These are phyloP conservation scores for Tremellales sp. DNA, from an alignment of 1,284 basidiomycete genomes.

Conservation along the genomic window DNA sequence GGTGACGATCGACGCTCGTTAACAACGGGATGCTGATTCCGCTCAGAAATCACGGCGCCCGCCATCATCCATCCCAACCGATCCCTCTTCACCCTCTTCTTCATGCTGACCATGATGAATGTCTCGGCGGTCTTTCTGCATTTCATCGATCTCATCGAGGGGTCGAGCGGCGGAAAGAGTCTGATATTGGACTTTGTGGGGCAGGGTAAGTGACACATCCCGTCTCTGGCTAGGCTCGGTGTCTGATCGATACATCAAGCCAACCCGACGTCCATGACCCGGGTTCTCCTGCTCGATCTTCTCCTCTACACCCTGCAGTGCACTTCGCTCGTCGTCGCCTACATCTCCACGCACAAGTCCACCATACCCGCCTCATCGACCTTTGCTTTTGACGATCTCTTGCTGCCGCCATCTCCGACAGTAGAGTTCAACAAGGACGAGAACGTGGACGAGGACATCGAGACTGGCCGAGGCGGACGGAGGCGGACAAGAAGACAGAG, in stretches of 20 bases:
- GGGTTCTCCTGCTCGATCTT: constrained; percentile 39
- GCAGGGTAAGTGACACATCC: constrained; percentile 29
- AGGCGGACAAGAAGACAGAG: constrained; percentile 6
- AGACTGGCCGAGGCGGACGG: constrained; percentile 11
- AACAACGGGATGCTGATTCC: not conserved
- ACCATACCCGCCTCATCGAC: constrained; percentile 9
- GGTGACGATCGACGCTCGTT: not conserved
- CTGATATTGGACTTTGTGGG: constrained; percentile 45
- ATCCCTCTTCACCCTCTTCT: constrained; percentile 28
- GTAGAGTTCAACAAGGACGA: not conserved
- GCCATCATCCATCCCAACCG: constrained; percentile 34
- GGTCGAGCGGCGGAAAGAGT: constrained; percentile 32
- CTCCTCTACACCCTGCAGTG: constrained; percentile 37
- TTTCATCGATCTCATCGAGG: constrained; percentile 31
- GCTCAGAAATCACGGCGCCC: constrained; percentile 32
- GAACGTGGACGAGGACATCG: constrained; percentile 2
- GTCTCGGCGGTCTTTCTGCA: constrained; percentile 33
- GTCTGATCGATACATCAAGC: too few species aligned
- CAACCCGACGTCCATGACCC: constrained; percentile 28
- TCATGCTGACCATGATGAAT: constrained; percentile 32
- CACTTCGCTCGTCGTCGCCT: constrained; percentile 33
- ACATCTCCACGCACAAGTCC: constrained; percentile 30
- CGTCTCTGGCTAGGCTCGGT: too few species aligned
- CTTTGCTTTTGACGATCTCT: constrained; percentile 39
- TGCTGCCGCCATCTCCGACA: constrained; percentile 27